Percentiles rank a stretch among this genome's conserved stretches.
Evolutionary conservation across 345 rosid species (phyloP).

Genomic region (Pugionium cornutum): DNA sequence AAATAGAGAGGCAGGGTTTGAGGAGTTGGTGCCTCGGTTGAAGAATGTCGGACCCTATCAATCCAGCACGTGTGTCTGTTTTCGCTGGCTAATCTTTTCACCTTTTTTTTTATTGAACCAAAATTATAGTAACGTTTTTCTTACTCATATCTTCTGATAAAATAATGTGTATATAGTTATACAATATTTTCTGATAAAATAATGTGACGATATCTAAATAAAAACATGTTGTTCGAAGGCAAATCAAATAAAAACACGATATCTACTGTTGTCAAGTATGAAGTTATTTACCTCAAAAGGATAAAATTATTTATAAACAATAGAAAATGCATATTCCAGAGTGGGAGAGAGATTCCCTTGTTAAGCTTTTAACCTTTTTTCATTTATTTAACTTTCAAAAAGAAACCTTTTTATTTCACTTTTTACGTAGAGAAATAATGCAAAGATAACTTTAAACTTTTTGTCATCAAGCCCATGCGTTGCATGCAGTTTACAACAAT

Average conservation of each 20-base stretch:
- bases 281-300: neutral
- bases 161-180: neutral
- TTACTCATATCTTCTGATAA: neutral
- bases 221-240: no score
- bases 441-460: constrained; percentile 6
- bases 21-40: constrained; percentile 34
- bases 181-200: no score
- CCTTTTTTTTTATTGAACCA: neutral
- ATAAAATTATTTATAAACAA: neutral
- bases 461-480: constrained; percentile 17
- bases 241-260: no score
- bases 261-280: no score
- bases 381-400: constrained; percentile 4
- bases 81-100: constrained; percentile 22
- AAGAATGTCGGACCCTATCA: constrained; percentile 39
- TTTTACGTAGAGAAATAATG: constrained; percentile 18
- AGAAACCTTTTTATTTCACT: constrained; percentile 14
- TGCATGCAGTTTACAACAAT: constrained; percentile 26
- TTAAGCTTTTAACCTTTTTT: constrained; percentile 7
- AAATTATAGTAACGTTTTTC: neutral
- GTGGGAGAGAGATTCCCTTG: constrained; percentile 35
- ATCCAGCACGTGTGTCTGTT: constrained; percentile 33
- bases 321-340: neutral
- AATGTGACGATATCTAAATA: no score
- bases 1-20: constrained; percentile 32